A percentile compares a stretch with the other conserved stretches of the same genome.
phyloP scores from a whole-genome alignment of 139 green algal genomes.

The Chlorella sp. region DNA sequence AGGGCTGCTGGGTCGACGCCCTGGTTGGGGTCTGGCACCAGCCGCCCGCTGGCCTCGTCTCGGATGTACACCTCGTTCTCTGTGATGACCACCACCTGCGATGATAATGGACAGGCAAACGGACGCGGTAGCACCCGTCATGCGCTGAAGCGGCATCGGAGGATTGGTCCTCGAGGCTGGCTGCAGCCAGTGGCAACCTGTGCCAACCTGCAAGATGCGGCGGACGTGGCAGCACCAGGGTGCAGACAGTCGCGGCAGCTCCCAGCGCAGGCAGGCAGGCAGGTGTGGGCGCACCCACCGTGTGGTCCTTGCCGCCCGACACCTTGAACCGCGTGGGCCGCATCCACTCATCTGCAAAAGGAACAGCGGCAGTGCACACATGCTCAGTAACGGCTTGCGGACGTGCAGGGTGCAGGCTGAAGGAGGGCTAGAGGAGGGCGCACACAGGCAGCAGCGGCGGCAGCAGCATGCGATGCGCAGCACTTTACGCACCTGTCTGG shows the following conservation, averaged over 20 bases:
- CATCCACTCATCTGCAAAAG: slow-evolving; percentile 14
- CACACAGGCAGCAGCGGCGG: not conserved
- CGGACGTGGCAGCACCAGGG: not conserved
- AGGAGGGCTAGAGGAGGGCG: too few relatives aligned
- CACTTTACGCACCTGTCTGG: not conserved
- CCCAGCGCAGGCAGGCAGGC: too few relatives aligned
- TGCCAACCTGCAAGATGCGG: not conserved
- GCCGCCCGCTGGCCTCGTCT: not conserved
- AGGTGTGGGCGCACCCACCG: not conserved
- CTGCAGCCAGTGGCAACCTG: not conserved
- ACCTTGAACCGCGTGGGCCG: not conserved
- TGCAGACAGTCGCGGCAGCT: too few relatives aligned
- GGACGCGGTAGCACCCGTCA: too few relatives aligned
- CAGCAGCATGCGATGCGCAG: not conserved
- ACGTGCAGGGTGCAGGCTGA: not conserved
- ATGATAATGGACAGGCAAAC: not conserved
- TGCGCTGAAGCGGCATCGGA: too few relatives aligned
- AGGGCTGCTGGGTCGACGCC: not conserved
- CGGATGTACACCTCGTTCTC: not conserved
- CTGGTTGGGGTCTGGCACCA: not conserved
- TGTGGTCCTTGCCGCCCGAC: not conserved
- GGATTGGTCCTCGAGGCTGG: too few relatives aligned
- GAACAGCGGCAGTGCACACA: not conserved
- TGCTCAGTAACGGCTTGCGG: not conserved
- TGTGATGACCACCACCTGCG: not conserved